phyloP scores from a whole-genome alignment of 495 filamentous ascomycete genomes.

The Podospora anserina region DNA sequence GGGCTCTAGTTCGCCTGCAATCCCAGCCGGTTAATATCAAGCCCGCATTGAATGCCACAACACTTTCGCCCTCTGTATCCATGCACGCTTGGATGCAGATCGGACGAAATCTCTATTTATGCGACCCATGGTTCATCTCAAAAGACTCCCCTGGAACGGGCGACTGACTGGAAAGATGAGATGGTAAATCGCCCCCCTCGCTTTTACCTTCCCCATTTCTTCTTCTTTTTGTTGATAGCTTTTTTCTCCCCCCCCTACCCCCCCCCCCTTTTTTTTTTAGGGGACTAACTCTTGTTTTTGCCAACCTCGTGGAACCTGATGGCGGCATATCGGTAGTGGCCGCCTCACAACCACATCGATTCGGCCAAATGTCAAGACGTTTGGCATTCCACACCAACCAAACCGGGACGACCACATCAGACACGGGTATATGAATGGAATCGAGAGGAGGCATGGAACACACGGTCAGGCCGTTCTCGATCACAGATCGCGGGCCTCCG shows the following conservation, averaged over 20 bases:
- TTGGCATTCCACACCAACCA: not conserved
- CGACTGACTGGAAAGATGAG: not conserved
- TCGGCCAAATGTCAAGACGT: not conserved
- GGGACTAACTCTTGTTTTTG: not conserved
- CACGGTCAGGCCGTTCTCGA: constrained; percentile 18
- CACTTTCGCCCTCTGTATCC: not conserved
- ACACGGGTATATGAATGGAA: not conserved
- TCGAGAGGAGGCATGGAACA: not conserved
- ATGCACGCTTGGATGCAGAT: not conserved
- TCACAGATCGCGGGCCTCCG: constrained; percentile 3
- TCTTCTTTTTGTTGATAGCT: not conserved
- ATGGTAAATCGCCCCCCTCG: not conserved
- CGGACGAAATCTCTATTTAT: not conserved
- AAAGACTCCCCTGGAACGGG: not conserved
- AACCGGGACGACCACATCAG: not conserved
- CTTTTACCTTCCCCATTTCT: not conserved
- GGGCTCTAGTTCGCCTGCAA: not conserved
- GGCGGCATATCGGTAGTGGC: not conserved
- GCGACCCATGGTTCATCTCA: not conserved
- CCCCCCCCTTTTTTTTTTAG: not conserved
- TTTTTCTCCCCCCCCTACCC: not conserved
- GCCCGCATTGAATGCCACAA: not conserved
- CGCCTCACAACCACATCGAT: not conserved
- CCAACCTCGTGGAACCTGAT: not conserved
- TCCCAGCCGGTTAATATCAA: not conserved